Conservation (phyloP, 2,329 filamentous ascomycete species). For the Alternaria conjuncta region DNA sequence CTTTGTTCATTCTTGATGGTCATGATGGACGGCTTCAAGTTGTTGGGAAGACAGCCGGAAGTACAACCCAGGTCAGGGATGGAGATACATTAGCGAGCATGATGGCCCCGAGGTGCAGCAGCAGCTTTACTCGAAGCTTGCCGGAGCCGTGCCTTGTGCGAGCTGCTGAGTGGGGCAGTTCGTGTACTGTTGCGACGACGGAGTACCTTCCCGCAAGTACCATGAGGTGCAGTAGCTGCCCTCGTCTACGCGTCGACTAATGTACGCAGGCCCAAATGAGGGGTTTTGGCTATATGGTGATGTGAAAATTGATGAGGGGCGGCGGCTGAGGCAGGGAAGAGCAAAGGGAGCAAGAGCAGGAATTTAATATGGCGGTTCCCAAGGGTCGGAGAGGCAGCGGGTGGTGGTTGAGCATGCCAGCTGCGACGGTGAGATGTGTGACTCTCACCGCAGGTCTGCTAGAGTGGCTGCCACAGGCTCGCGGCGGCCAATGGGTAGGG, state of each 20-base stretch:
- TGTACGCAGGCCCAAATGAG: conserved; percentile 36
- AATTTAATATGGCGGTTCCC: background rate
- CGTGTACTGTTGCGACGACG: conserved; percentile 23
- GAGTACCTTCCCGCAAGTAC: conserved; percentile 26
- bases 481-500: conserved; percentile 25
- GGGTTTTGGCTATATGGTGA: conserved; percentile 8
- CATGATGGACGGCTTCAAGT: background rate
- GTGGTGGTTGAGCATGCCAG: background rate
- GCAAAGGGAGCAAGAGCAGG: background rate
- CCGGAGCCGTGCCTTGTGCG: conserved; percentile 24
- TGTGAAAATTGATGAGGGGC: conserved; percentile 11
- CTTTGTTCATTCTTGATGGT: background rate
- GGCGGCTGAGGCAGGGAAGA: background rate
- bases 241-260: conserved; percentile 30
- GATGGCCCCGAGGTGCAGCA: conserved; percentile 24
- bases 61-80: background rate
- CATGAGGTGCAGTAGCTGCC: conserved; percentile 30
- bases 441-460: conserved; percentile 36
- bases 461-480: conserved; percentile 27
- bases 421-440: conserved; percentile 21
- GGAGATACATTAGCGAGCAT: conserved; percentile 5
- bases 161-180: conserved; percentile 9
- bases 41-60: background rate
- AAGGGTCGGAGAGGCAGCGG: background rate
- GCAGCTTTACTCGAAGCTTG: conserved; percentile 18